These are phyloP conservation scores for Dittrichia graveolens DNA, from an alignment of 129 eudicot species.

Conservation along the genomic window DNA sequence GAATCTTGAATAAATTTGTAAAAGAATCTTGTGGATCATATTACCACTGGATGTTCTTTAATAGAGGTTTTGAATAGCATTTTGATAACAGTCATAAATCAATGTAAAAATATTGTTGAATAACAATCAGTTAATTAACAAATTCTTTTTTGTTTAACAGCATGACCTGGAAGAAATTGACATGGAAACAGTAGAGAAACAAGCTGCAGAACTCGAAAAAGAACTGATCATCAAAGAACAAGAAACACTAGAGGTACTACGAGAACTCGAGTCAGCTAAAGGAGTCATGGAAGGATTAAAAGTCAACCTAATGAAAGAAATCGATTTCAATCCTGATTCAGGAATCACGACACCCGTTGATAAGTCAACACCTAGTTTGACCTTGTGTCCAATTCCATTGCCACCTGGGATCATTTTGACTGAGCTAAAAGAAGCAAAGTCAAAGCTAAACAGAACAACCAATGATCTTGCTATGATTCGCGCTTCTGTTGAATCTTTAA, in stretches of 20 bases:
- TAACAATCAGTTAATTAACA: neutral
- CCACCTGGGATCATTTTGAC: constrained; percentile 56
- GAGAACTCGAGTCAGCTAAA: constrained; percentile 67
- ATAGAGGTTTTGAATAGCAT: no score
- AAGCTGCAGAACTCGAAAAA: constrained; percentile 57
- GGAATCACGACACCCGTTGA: constrained; percentile 31
- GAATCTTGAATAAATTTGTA: no score
- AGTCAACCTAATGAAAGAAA: constrained; percentile 53
- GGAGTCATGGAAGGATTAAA: constrained; percentile 64
- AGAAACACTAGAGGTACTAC: constrained; percentile 68
- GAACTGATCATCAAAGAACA: constrained; percentile 63
- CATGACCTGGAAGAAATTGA: constrained; percentile 43
- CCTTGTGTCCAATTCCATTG: constrained; percentile 39
- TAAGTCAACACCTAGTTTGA: constrained; percentile 31
- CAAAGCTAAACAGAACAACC: constrained; percentile 55
- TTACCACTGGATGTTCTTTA: no score
- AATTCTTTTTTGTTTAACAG: constrained; percentile 39
- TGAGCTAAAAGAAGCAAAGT: constrained; percentile 68
- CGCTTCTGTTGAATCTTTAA: constrained; percentile 64
- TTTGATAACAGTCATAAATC: no score
- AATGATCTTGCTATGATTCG: constrained; percentile 60
- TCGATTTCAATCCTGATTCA: constrained; percentile 27
- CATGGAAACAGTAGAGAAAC: constrained; percentile 64
- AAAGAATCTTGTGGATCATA: no score
- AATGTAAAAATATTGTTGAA: no score